Base-by-base conservation (phyloP, 441 rosid genomes). In the Erodium chrysanthum region DNA sequence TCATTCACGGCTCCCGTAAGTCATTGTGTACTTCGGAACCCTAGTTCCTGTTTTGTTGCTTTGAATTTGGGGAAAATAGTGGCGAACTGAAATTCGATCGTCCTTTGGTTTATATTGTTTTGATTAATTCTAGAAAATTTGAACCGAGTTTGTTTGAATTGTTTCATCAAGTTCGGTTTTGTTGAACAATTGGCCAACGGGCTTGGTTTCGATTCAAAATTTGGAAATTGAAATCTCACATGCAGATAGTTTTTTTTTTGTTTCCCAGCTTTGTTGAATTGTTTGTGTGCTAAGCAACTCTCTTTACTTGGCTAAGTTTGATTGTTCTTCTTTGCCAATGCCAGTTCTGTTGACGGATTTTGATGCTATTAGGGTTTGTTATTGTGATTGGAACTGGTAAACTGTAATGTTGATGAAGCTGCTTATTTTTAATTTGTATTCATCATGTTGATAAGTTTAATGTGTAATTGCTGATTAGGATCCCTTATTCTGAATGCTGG, bases 1-100 rank as follows among this genome's bases (percentile, higher is more conserved):
- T 22, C 21, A 9, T 48, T 56, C 69, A 22, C 37, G 62, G 61
- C 7, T 76, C 58, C 11, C 44, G 52, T 58, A 50, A 46, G 44
- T 74, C 64, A 62, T 31, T 73, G 42, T 68, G 65, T 72, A 67
- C 66, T 70, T 79, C 67, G 74, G 76, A 87, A 82, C 88, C 84
- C 86, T 87, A 87, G 69, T 29, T 80, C 22, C 64, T 66, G 63
- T 65, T 70, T 74, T 58, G 75, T 11, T 76, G 68, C 50, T 74
- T 5, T 4, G 68, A 68, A 73, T 56, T 67, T 70, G 23, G 76
- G 64, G 77, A 67, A 9, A 61, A 79, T 66, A 1, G 14, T 17
- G 25, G 50, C 15, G 3, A 14, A 54, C 12, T 29, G 25, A 21
- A 46, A 66, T 74, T 62, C 44, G 4, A 1, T 15, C 11, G 14